These are phyloP conservation scores for Lentinula aciculospora DNA, from an alignment of 768 basidiomycete species.

Conservation along the genomic window DNA sequence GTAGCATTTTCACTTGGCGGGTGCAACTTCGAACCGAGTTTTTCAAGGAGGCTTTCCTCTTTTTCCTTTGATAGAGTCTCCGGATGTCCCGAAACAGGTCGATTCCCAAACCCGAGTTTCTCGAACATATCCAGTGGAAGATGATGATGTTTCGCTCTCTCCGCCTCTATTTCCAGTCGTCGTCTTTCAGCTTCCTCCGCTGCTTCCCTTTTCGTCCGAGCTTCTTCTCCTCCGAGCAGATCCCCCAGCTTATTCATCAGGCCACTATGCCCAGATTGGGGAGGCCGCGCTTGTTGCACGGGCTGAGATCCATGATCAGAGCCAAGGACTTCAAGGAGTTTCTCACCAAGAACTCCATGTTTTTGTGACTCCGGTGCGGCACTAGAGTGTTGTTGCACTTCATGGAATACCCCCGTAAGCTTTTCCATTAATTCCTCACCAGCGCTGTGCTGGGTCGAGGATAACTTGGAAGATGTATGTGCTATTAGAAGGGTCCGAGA, in stretches of 20 bases:
- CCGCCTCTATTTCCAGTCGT: constrained; percentile 3
- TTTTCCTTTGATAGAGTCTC: not conserved
- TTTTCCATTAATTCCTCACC: not conserved
- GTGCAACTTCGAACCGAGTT: not conserved
- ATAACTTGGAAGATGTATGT: not conserved
- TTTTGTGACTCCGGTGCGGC: not conserved
- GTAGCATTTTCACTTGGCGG: not conserved
- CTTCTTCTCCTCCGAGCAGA: not conserved
- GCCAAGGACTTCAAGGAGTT: not conserved
- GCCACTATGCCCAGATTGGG: constrained; percentile 2
- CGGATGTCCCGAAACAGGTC: not conserved
- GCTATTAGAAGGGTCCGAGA: no score
- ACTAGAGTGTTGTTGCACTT: constrained; percentile 8
- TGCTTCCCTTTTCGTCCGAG: not conserved
- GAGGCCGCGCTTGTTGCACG: constrained; percentile 11
- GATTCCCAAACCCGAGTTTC: not conserved
- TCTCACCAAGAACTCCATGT: not conserved
- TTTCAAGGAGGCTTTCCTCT: not conserved
- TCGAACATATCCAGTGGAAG: not conserved
- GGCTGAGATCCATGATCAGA: not conserved
- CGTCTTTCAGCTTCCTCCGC: constrained; percentile 10
- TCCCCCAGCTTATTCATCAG: constrained; percentile 10
- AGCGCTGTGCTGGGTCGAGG: not conserved
- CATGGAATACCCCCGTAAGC: not conserved
- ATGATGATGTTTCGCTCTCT: not conserved